phyloP scores from a whole-genome alignment of 306 rosid species.

The Cucurbita moschata region DNA sequence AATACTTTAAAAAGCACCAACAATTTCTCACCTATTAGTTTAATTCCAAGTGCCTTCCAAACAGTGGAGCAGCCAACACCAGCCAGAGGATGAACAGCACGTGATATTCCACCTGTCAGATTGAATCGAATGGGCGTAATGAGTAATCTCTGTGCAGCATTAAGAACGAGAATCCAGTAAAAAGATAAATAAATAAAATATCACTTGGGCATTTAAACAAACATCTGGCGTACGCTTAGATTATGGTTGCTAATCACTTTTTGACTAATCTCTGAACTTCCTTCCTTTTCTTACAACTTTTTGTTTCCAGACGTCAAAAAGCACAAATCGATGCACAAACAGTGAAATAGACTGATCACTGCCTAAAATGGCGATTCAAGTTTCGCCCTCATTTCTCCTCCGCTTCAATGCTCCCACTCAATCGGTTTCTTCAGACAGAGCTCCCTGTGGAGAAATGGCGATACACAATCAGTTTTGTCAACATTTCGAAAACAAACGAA shows the following conservation, averaged over 20 bases:
- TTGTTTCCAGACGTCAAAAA: constrained; percentile 1
- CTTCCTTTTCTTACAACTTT: background rate
- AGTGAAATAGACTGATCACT: background rate
- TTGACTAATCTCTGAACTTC: background rate
- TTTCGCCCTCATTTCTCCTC: background rate
- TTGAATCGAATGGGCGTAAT: background rate
- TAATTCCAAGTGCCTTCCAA: background rate
- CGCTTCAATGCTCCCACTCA: background rate
- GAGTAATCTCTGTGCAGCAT: background rate
- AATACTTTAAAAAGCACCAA: background rate
- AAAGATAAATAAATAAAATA: background rate
- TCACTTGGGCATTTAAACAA: background rate
- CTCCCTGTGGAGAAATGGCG: background rate
- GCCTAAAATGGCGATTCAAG: background rate
- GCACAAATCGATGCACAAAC: background rate
- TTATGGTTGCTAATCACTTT: background rate
- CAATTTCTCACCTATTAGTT: background rate
- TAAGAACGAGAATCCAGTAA: background rate
- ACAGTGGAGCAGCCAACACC: background rate
- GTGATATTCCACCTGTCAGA: background rate
- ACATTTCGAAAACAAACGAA: background rate
- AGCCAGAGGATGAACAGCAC: background rate
- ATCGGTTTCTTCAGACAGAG: background rate
- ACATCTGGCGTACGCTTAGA: background rate
- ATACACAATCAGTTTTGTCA: background rate